Percentiles rank a stretch among this genome's conserved stretches.
Evolutionary conservation across 192 early-diverging fungal genomes (phyloP).

Genomic region (Nowakowskiella sp.): DNA sequence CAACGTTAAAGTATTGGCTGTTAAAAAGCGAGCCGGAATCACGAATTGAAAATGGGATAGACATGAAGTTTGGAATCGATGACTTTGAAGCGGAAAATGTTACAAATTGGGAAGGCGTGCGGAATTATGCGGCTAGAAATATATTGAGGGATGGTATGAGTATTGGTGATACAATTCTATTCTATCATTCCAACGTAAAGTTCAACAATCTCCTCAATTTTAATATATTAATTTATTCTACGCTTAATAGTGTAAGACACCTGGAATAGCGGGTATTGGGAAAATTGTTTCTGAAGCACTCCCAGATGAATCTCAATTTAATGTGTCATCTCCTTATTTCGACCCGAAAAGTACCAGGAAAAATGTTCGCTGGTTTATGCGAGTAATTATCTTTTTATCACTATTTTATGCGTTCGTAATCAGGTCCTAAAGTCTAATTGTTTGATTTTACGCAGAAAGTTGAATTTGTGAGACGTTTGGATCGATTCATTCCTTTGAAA

Average conservation of each 20-base stretch:
- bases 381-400: too few relatives aligned
- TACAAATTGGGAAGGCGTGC: slow-evolving; percentile 73
- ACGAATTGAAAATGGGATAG: slow-evolving; percentile 52
- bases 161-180: slow-evolving; percentile 55
- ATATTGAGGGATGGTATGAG: slow-evolving; percentile 71
- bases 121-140: slow-evolving; percentile 78
- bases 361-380: too few relatives aligned
- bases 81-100: slow-evolving; percentile 42
- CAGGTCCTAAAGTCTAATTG: slow-evolving; percentile 74
- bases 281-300: slow-evolving; percentile 57
- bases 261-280: slow-evolving; percentile 71
- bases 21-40: slow-evolving; percentile 79
- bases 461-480: slow-evolving; percentile 60
- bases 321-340: too few relatives aligned
- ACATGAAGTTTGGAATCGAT: slow-evolving; percentile 67
- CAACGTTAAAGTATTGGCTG: slow-evolving; percentile 55
- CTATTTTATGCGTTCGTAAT: too few relatives aligned
- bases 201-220: too few relatives aligned
- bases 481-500: slow-evolving; percentile 52
- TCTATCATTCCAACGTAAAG: slow-evolving; percentile 87
- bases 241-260: slow-evolving; percentile 69
- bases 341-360: too few relatives aligned
- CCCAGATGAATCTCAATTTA: slow-evolving; percentile 65
- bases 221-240: too few relatives aligned
- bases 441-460: slow-evolving; percentile 69